Percentiles rank a stretch among this genome's conserved stretches.
These are phyloP conservation scores for Nakaseomyces kungkrabaensis DNA, from an alignment of 1,139 yeast genomes.

Conservation along the genomic window DNA sequence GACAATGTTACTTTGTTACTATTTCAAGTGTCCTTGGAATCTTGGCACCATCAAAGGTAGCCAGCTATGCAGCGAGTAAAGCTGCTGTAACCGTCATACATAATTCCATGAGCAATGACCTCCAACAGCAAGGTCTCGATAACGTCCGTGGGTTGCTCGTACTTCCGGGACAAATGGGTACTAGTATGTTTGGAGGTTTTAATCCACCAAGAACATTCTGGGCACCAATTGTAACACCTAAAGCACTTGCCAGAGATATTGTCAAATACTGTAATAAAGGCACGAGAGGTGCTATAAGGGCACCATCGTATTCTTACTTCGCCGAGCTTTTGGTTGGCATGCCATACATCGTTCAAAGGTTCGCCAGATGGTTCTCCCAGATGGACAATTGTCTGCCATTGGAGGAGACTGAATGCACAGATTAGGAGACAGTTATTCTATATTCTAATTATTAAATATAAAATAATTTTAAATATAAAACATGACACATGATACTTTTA, in stretches of 20 bases:
- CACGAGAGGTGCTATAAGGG: constrained; percentile 42
- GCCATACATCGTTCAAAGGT: constrained; percentile 41
- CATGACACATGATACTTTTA: too few relatives aligned
- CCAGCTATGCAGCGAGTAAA: constrained; percentile 58
- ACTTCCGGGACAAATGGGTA: constrained; percentile 58
- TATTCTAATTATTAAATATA: too few relatives aligned
- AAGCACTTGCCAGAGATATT: constrained; percentile 37
- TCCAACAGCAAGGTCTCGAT: constrained; percentile 17
- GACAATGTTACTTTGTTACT: constrained; percentile 46
- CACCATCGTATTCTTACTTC: constrained; percentile 53
- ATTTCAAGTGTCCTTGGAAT: constrained; percentile 63
- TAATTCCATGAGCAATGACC: constrained; percentile 49
- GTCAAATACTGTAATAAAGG: constrained; percentile 37
- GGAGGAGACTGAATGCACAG: constrained; percentile 7
- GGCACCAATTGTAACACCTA: constrained; percentile 51
- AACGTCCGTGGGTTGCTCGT: constrained; percentile 41
- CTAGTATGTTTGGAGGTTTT: constrained; percentile 54
- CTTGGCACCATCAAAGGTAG: constrained; percentile 58
- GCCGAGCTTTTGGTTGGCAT: constrained; percentile 43
- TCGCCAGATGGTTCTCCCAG: constrained; percentile 36
- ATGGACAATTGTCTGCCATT: constrained; percentile 27
- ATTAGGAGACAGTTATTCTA: not conserved
- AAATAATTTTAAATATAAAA: too few relatives aligned
- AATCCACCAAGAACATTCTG: constrained; percentile 46
- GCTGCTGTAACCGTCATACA: constrained; percentile 51